Percentiles rank a stretch among this genome's conserved stretches.
Evolutionary conservation across 192 early-diverging fungal genomes (phyloP).

Genomic region (Umbelopsis ramanniana): DNA sequence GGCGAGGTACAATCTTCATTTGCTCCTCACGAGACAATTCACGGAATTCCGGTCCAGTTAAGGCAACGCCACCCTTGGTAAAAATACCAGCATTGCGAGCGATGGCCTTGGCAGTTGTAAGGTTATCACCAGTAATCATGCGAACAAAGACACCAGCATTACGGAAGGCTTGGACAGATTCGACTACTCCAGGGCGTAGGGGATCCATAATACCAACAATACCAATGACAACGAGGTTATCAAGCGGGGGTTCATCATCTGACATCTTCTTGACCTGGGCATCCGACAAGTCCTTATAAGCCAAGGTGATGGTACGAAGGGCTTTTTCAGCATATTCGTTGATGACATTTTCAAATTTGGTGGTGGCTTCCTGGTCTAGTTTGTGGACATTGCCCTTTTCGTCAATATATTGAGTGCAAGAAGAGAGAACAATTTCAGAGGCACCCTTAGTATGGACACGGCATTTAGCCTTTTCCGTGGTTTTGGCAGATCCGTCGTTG

Average conservation of each 20-base stretch:
- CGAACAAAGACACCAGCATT: constrained; percentile 86
- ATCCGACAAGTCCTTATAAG: constrained; percentile 61
- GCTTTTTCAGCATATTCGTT: constrained; percentile 64
- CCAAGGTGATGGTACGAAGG: constrained; percentile 76
- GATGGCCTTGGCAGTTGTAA: constrained; percentile 90
- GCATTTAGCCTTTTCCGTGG: constrained; percentile 42
- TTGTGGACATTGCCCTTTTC: constrained; percentile 49
- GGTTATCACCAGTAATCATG: constrained; percentile 89
- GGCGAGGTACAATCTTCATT: constrained; percentile 63
- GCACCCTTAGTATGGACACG: constrained; percentile 80
- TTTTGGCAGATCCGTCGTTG: constrained; percentile 27
- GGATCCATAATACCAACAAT: constrained; percentile 91
- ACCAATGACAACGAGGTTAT: constrained; percentile 65
- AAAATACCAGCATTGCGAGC: constrained; percentile 87
- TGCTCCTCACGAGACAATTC: constrained; percentile 66
- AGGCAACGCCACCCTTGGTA: constrained; percentile 71
- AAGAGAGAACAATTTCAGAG: constrained; percentile 74
- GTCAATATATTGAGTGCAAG: constrained; percentile 66
- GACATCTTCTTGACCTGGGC: constrained; percentile 52
- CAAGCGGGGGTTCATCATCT: constrained; percentile 58
- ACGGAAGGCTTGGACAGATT: constrained; percentile 77
- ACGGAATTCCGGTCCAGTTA: constrained; percentile 84
- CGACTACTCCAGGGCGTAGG: constrained; percentile 77
- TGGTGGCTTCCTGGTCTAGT: constrained; percentile 48
- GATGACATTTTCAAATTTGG: constrained; percentile 56